Evolutionary conservation across 2,329 filamentous ascomycete genomes (phyloP).

Genomic region (Cercospora beticola): DNA sequence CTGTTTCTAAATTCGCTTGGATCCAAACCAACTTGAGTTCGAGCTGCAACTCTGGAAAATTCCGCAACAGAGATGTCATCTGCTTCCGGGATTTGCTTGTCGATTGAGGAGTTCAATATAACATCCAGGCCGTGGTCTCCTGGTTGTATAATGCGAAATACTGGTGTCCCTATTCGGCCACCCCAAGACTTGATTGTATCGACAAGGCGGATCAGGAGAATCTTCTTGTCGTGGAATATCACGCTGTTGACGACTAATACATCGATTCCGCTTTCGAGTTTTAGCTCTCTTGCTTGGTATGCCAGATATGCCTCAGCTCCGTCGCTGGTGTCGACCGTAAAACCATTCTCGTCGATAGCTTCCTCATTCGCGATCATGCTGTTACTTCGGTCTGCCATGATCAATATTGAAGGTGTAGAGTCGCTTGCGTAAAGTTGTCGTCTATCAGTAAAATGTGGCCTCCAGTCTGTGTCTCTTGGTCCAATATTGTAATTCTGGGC

Average conservation of each 20-base stretch:
- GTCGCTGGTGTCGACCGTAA: conserved; percentile 13
- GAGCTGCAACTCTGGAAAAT: conserved; percentile 19
- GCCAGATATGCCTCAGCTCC: conserved; percentile 18
- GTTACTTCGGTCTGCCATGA: background rate
- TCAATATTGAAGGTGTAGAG: background rate
- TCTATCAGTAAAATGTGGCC: background rate
- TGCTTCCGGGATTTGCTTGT: conserved; percentile 11
- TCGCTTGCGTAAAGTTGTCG: background rate
- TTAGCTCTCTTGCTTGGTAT: conserved; percentile 14
- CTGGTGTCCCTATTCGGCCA: conserved; percentile 15
- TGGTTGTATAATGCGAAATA: conserved; percentile 12
- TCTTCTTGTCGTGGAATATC: conserved; percentile 22
- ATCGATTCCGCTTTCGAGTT: conserved; percentile 12
- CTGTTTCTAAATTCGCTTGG: conserved; percentile 17
- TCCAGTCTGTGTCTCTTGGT: background rate
- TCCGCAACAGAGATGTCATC: conserved; percentile 22
- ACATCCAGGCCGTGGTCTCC: conserved; percentile 18
- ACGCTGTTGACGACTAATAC: conserved; percentile 22
- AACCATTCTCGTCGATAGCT: conserved; percentile 8
- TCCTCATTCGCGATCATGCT: conserved; percentile 3
- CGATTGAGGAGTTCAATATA: conserved; percentile 17
- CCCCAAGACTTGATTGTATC: conserved; percentile 18
- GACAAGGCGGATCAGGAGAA: conserved; percentile 15
- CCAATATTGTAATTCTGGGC: background rate
- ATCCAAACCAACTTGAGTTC: conserved; percentile 22